A percentile compares a stretch with the other conserved stretches of the same genome.
Evolutionary conservation across 495 filamentous ascomycete genomes (phyloP).

Genomic region (Lophium mytilinum): DNA sequence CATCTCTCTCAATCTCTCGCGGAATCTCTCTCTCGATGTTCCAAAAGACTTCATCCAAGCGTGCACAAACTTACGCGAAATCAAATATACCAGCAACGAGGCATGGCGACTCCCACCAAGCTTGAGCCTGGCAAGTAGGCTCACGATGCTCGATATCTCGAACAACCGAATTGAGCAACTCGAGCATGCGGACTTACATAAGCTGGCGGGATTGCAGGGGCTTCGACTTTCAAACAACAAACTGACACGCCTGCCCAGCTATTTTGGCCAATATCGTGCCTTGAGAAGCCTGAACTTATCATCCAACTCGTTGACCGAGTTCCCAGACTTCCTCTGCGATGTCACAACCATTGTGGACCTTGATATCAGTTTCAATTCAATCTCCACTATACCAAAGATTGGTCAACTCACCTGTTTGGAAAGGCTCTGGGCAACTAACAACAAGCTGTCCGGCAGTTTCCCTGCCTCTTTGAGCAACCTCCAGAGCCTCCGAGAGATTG

Average conservation of each 20-base stretch:
- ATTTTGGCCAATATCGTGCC: constrained; percentile 68
- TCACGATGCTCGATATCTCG: constrained; percentile 87
- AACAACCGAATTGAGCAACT: constrained; percentile 87
- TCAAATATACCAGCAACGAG: constrained; percentile 90
- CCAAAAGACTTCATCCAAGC: constrained; percentile 95
- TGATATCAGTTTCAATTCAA: constrained; percentile 94
- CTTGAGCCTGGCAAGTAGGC: constrained; percentile 66
- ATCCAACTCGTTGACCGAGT: constrained; percentile 79
- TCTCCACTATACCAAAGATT: constrained; percentile 67
- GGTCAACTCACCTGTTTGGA: constrained; percentile 71
- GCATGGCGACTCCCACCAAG: constrained; percentile 79
- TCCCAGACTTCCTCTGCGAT: constrained; percentile 76
- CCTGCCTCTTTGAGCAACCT: constrained; percentile 61
- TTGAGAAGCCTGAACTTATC: constrained; percentile 81
- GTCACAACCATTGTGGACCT: constrained; percentile 81
- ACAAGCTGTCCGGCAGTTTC: constrained; percentile 67
- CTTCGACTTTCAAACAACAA: constrained; percentile 91
- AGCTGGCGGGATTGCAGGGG: constrained; percentile 67
- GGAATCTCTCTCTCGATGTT: constrained; percentile 85
- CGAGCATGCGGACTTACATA: constrained; percentile 69
- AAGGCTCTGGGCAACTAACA: constrained; percentile 91
- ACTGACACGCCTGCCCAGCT: constrained; percentile 63
- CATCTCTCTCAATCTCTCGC: constrained; percentile 85
- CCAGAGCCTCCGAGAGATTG: constrained; percentile 76
- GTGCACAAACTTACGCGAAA: constrained; percentile 84